phyloP scores from a whole-genome alignment of 371 early-diverging fungal species.

The Actinomortierella wolfii region DNA sequence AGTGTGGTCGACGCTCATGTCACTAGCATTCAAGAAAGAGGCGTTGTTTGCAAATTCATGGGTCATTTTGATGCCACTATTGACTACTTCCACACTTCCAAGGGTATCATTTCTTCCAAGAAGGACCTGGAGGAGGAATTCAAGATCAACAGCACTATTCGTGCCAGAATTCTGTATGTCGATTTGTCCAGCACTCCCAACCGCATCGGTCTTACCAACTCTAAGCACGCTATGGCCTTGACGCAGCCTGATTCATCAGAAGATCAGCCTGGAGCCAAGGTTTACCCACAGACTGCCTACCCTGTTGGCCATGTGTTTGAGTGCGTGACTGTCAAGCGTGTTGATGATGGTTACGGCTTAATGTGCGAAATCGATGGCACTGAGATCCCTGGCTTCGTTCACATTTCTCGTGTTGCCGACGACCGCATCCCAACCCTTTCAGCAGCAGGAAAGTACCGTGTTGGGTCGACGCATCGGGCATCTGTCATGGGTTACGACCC shows the following conservation, averaged over 20 bases:
- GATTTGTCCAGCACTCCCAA: conserved; percentile 60
- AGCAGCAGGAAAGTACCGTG: conserved; percentile 60
- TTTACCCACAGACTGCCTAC: conserved; percentile 36
- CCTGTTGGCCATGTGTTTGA: conserved; percentile 69
- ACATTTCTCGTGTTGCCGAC: conserved; percentile 78
- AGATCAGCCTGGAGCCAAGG: conserved; percentile 14
- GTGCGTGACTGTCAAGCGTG: conserved; percentile 57
- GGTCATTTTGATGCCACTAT: conserved; percentile 69
- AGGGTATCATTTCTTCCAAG: conserved; percentile 25
- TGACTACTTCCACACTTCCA: conserved; percentile 59
- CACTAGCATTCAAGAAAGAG: conserved; percentile 57
- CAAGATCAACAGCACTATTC: conserved; percentile 58
- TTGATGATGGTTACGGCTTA: conserved; percentile 61
- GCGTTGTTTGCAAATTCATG: conserved; percentile 68
- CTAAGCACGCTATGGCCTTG: conserved; percentile 55
- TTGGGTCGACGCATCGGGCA: conserved; percentile 73
- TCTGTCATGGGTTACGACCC: conserved; percentile 82
- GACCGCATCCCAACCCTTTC: conserved; percentile 53
- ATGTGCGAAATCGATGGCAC: conserved; percentile 57
- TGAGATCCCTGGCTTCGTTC: conserved; percentile 59
- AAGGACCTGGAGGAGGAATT: conserved; percentile 53
- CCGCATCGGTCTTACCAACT: conserved; percentile 63
- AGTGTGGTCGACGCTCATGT: conserved; percentile 60
- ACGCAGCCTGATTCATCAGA: conserved; percentile 43
- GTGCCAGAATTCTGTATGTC: conserved; percentile 68